Base-by-base conservation (phyloP, 2,329 filamentous ascomycete species). In the Endoconidiophora polonica region DNA sequence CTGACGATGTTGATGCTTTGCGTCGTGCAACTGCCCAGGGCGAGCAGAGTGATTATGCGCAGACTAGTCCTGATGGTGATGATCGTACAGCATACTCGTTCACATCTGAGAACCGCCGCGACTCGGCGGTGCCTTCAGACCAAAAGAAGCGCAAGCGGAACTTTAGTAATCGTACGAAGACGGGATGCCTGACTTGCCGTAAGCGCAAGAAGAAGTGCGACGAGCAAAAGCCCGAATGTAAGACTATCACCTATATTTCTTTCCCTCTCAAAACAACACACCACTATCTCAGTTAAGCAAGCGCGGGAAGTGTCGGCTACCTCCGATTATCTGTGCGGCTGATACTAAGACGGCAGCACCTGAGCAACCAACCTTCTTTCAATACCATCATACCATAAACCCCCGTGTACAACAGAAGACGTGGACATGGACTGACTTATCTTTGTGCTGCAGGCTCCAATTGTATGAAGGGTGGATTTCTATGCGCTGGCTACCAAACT, bases 121-220 rank as follows among this genome's bases (percentile, higher is more conserved):
- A 72, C 45, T 65, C 66, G 0, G 58, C 70, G 26, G 63, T 76
- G 36, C 74, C 77, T 58, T 72, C 73, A 4, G 77, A 81, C 56
- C 69, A 74, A 3, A 83, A 83, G 63, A 83, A 82, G 63, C 68
- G 81, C 45, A 85, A 85, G 64, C 73, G 81, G 38, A 85, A 86
- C 60, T 96, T 95, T 60, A 94, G 86, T 67, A 94, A 95, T 64
- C 76, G 90, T 53, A 95, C 90, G 18, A 96, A 96, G 67, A 95
- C 88, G 7, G 87, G 88, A 29, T 96, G 90, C 63, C 78, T 94
- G 65, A 96, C 90, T 4, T 96, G 90, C 63, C 76, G 90, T 54
- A 77, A 78, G 61, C 76, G 90, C 53, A 96, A 96, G 74, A 96
- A 96, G 77, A 96, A 96, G 66, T 96, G 91, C 61, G 90, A 96